Percentiles rank a stretch among this genome's conserved stretches.
Conservation (phyloP, 2,329 filamentous ascomycete species). For the Colletotrichum gigasporum region DNA sequence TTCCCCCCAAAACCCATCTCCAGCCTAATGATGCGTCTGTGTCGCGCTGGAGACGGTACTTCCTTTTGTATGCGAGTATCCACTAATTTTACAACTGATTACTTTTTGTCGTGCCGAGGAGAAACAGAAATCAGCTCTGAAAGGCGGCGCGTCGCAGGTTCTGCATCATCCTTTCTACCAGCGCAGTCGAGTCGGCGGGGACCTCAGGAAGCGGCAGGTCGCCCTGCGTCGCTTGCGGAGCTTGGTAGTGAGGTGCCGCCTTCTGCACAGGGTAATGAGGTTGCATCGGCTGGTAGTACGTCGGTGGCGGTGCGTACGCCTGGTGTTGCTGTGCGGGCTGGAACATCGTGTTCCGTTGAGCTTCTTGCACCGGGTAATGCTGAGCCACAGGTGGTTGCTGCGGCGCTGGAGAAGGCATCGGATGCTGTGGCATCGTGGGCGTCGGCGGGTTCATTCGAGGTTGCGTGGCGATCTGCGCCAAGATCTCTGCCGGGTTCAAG, state of each 20-base stretch:
- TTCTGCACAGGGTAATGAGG: constrained; percentile 9
- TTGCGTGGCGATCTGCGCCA: constrained; percentile 27
- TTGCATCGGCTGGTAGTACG: constrained; percentile 22
- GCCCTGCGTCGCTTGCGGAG: neutral
- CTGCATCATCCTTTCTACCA: constrained; percentile 63
- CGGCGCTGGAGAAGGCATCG: neutral
- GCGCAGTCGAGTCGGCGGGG: constrained; percentile 54
- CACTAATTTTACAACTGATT: neutral
- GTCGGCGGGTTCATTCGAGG: constrained; percentile 29
- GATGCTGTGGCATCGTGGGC: constrained; percentile 14
- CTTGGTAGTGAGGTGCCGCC: neutral
- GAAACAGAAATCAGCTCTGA: constrained; percentile 8
- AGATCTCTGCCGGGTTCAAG: constrained; percentile 24
- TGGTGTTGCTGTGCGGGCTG: constrained; percentile 13
- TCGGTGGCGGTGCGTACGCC: neutral
- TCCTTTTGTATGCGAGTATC: neutral
- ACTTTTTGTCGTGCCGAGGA: neutral
- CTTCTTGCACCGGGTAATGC: neutral
- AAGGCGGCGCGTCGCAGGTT: constrained; percentile 55
- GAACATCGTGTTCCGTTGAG: constrained; percentile 1
- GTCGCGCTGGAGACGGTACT: constrained; percentile 4
- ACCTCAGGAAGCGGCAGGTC: constrained; percentile 50
- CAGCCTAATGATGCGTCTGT: neutral
- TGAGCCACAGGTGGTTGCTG: neutral
- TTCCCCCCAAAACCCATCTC: neutral